These are phyloP conservation scores for Eucalyptus cladocalyx DNA, from an alignment of 345 rosid species.

Conservation along the genomic window DNA sequence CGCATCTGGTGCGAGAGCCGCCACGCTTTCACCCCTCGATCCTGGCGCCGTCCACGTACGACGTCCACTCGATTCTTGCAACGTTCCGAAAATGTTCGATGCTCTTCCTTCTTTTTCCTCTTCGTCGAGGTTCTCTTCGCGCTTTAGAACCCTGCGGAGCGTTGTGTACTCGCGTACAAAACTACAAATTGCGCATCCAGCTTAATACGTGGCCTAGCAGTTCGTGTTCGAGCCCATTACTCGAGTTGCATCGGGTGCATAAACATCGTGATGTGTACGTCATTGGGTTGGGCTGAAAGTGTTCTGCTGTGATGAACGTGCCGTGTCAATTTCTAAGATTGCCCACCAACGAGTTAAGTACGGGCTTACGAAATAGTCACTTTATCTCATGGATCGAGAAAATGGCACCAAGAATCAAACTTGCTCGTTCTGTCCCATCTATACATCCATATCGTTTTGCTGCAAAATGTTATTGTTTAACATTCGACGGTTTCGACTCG, in stretches of 20 bases:
- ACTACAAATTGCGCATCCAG: neutral
- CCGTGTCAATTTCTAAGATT: neutral
- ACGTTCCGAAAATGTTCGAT: neutral
- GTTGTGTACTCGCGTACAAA: neutral
- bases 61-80: neutral
- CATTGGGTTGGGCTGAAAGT: neutral
- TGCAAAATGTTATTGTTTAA: neutral
- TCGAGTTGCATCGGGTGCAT: neutral
- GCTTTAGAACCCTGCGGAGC: neutral
- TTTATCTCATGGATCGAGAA: neutral
- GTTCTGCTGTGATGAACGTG: neutral
- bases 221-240: neutral
- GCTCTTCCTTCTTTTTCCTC: neutral
- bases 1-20: neutral
- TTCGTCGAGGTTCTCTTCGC: neutral
- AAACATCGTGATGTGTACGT: neutral
- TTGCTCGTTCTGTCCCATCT: neutral
- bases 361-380: neutral
- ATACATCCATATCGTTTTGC: neutral
- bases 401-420: neutral
- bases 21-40: neutral
- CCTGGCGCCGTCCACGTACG: neutral
- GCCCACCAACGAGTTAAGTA: neutral
- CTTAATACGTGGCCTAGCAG: neutral
- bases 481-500: neutral